Base-by-base conservation (phyloP, 1,139 yeast species). In the Pichia cactophila region DNA sequence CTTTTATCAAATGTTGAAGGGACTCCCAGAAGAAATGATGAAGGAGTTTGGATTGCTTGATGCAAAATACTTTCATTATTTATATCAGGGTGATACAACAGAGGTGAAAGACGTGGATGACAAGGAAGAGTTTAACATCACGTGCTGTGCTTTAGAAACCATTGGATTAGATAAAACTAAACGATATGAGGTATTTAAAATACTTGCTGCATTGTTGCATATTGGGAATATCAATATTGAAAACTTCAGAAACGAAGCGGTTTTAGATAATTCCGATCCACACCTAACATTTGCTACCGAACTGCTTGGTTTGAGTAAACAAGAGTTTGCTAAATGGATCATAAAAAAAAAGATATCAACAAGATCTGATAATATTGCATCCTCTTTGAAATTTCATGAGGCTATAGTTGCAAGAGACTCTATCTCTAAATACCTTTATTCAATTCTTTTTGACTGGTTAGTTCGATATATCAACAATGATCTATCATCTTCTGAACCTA, bases 331-430 rank as follows among this genome's bases (percentile, higher is more conserved):
- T 42, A 89, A 87, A 67, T 92, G 98, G 98, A 81, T 88, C 60
- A 81, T 82, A 40, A 92, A 92, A 72, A 90, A 88, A 65, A 97
- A 89, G 69, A 88, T 92, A 58, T 78, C 79, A 11, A 90, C 97
- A 12, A 77, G 97, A 66, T 80, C 90, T 11, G 98, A 94, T 69
- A 90, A 87, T 65, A 90, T 92, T 61, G 80, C 84, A 44, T 83
- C 95, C 44, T 87, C 83, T 63, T 74, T 92, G 63, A 86, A 78
- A 61, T 86, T 81, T 63, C 81, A 81, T 59, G 96, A 92, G 66
- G 95, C 97, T 8, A 60, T 80, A 33, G 97, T 90, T 35, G 94
- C 96, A 7, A 81, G 96, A 62, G 98, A 92, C 69, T 92, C 98
- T 10, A 90, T 94, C 52, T 86, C 98, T 44, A 94, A 94, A 67